Base-by-base conservation (phyloP, 345 rosid species). In the Microcos paniculata region DNA sequence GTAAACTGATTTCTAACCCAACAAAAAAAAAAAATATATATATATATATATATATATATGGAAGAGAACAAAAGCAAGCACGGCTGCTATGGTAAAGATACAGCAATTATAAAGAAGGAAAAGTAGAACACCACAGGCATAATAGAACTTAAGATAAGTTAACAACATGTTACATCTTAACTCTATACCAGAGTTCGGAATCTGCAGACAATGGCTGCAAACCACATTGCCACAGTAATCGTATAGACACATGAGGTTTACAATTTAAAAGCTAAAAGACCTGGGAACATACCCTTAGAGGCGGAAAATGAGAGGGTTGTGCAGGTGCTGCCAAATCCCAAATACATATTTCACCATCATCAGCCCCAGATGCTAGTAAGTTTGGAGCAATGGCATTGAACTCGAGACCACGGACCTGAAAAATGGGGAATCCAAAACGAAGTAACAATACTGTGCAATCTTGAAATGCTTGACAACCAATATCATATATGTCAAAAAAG, bases 341-440 rank as follows among this genome's bases (percentile, higher is more conserved):
- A 52, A 96, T 91, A 87, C 92, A 91, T 72, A 92, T 90, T 88
- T 96, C 98, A 76, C 98, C 97, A 79, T 92, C 99, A 77, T 94
- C 98, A 57, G 98, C 98, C 49, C 98, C 99, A 76, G 99, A 94
- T 70, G 98, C 99, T 82, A 96, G 92, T 73, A 90, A 84, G 76
- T 94, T 90, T 33, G 99, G 90, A 40, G 93, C 78, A 74, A 89
- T 81, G 30, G 82, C 55, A 76, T 96, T 96, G 81, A 96, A 96
- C 80, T 91, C 98, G 72, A 96, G 99, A 81, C 99, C 99, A 74
- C 97, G 98, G 74, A 96, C 99, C 99, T 96, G 86, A 75, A 72
- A 53, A 15, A 62, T 21, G 64, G 26, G 46, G 59, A 46, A 46
- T 48, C 35, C 28, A 31, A 26, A 66, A 40, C 59, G 48, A 72